phyloP scores from a whole-genome alignment of 441 rosid species.

The Pelargonium myrrhifolium region DNA sequence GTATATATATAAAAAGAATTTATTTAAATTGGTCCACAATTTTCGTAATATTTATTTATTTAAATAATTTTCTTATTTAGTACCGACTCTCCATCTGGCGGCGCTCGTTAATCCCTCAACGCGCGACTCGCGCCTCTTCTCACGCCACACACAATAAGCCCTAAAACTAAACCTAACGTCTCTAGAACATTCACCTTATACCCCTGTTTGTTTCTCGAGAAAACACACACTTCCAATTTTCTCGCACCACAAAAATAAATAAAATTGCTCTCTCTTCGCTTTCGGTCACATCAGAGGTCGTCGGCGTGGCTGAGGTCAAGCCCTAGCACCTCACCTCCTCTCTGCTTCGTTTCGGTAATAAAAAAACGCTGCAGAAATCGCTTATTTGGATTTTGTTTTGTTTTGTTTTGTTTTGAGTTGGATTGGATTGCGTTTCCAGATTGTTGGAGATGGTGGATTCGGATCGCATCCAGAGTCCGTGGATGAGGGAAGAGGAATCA shows the following conservation, averaged over 20 bases:
- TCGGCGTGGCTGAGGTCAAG: neutral
- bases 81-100: no score
- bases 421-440: neutral
- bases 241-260: no score
- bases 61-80: no score
- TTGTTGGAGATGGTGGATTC: conserved; percentile 6
- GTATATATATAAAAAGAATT: no score
- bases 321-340: conserved; percentile 8
- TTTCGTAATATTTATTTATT: no score
- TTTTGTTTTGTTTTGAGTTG: neutral
- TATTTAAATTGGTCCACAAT: no score
- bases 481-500: conserved; percentile 1
- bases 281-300: no score
- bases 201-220: neutral
- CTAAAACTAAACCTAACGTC: no score
- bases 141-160: neutral
- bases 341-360: neutral
- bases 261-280: no score
- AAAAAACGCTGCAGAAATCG: no score
- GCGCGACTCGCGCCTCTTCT: conserved; percentile 2
- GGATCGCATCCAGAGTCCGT: conserved; percentile 2
- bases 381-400: neutral
- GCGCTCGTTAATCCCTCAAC: no score
- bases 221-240: no score
- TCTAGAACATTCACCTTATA: neutral